A percentile compares a stretch with the other conserved stretches of the same genome.
Evolutionary conservation across 305 asterid species (phyloP).

Genomic region (Fraxinus dipetala): DNA sequence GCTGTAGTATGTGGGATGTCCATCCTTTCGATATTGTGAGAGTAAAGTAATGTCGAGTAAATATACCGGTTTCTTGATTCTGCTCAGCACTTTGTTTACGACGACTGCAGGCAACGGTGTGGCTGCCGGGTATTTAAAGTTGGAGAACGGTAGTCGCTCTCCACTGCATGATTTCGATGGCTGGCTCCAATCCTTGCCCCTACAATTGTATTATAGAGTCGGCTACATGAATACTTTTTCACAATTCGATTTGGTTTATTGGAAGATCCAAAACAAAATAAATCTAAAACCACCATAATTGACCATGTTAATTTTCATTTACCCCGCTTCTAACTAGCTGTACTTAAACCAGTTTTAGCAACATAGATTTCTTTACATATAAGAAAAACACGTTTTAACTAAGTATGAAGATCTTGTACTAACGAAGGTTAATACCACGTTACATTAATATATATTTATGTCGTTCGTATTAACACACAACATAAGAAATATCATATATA

Average conservation of each 20-base stretch:
- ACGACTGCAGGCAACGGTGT: constrained; percentile 45
- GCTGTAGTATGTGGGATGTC: constrained; percentile 65
- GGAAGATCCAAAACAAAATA: neutral
- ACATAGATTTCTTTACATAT: neutral
- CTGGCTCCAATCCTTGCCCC: constrained; percentile 68
- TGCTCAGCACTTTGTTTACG: constrained; percentile 65
- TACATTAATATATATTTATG: no score
- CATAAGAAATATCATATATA: neutral
- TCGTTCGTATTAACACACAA: neutral
- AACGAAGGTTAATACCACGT: neutral
- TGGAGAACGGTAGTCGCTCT: constrained; percentile 55
- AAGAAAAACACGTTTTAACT: neutral
- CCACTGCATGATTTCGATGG: constrained; percentile 62
- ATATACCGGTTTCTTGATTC: constrained; percentile 70
- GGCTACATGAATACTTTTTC: neutral
- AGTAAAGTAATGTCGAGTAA: constrained; percentile 69
- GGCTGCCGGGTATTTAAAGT: constrained; percentile 56
- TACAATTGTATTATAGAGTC: neutral
- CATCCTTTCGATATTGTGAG: constrained; percentile 80
- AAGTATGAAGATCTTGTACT: neutral
- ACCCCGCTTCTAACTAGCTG: neutral
- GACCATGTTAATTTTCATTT: neutral
- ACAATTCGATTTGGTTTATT: neutral
- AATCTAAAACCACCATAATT: neutral
- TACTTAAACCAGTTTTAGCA: neutral